Percentiles rank a stretch among this genome's conserved stretches.
Conservation (phyloP, 441 rosid genomes). For the Breynia disticha region DNA sequence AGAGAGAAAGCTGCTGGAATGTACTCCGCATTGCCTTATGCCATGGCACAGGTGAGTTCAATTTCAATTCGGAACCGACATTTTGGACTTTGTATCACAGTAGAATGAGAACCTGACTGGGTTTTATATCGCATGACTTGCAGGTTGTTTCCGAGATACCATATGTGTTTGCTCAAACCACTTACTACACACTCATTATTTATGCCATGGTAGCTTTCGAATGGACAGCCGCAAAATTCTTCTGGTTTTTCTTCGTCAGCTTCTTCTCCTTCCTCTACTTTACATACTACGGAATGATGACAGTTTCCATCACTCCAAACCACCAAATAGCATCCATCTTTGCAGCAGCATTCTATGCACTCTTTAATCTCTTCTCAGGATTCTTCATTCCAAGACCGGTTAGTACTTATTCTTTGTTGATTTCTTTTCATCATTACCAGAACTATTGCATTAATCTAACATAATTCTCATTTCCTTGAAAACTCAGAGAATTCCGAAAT, state of each 20-base stretch:
- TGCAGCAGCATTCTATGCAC: constrained; percentile 69
- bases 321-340: constrained; percentile 82
- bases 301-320: constrained; percentile 77
- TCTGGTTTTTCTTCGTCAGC: constrained; percentile 73
- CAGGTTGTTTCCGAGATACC: constrained; percentile 85
- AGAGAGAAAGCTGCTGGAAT: constrained; percentile 89
- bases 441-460: constrained; percentile 23
- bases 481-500: constrained; percentile 60
- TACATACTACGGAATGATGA: constrained; percentile 98
- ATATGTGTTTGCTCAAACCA: constrained; percentile 57
- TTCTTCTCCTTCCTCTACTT: constrained; percentile 94
- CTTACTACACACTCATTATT: constrained; percentile 56
- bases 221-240: constrained; percentile 75
- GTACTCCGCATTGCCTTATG: constrained; percentile 93
- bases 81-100: no score
- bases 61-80: not conserved
- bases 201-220: constrained; percentile 80
- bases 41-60: constrained; percentile 66
- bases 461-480: constrained; percentile 56
- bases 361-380: constrained; percentile 88
- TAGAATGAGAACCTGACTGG: no score
- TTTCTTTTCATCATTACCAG: not conserved
- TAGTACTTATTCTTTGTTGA: constrained; percentile 10
- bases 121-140: constrained; percentile 62
- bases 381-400: constrained; percentile 92